Evolutionary conservation across 2,329 filamentous ascomycete species (phyloP), one percentile per base, ranked within the genome.

Genomic region (Aspergillus novoparasiticus): DNA sequence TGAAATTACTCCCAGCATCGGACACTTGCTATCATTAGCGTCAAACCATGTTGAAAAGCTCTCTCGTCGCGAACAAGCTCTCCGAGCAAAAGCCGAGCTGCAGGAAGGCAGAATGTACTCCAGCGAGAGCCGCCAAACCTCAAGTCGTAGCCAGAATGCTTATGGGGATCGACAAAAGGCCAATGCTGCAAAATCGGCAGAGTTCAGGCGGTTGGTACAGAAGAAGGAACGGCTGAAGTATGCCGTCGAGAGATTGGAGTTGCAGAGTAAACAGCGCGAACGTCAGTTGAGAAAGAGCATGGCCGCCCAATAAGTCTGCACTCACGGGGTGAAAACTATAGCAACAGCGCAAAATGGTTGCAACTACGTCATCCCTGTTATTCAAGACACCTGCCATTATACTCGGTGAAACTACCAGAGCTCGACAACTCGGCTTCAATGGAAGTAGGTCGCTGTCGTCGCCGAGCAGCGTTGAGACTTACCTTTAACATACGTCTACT

Each of bases 1-100:
- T 72, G 93, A 96, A 75, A 95, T 97, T 69, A 89, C 90, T n/a
- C 94, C 94, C 10, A 93, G 93, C 76, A 91, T 96, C 67, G 83
- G 89, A 34, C 86, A 88, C 62, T 87, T 97, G 2, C 88, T 97
- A 58, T 86, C 89, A 66, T 89, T 93, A 68, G 92, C 93, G n/a
- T 89, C 93, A 68, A 88, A 89, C 66, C 90, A 96, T 73, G 86
- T 96, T 45, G 92, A 94, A 70, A 91, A 92, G 63, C 88, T 94
- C 48, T 91, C 91, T 58, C 88, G 93, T 8, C 90, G 92, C 68
- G 92, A 96, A 76, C 89, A 96, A 73, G 89, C 89, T 0, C 84
- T 97, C 41, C 92, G 94, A 69, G 92, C 93, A 2, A 90, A 92
- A 70, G 87, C 89, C 51, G 92, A 96, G 66, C 82, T 97, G 55